Base-by-base conservation (phyloP, 306 rosid species). In the Gastrolobium bilobum region DNA sequence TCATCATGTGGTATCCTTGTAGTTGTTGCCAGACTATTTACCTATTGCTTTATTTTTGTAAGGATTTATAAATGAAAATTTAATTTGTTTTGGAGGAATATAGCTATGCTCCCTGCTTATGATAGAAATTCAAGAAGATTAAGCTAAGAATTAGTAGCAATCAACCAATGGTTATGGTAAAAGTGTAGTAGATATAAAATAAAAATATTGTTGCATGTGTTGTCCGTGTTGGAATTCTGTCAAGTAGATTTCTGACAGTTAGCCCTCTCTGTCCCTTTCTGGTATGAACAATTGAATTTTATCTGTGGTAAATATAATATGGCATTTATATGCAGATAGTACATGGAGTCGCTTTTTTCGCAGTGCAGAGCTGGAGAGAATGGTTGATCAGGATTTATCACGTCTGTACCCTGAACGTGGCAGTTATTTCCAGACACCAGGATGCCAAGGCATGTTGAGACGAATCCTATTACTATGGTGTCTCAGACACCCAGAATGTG, bases 301-400 rank as follows among this genome's bases (percentile, higher is more conserved):
- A 83, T 44, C 37, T 73, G 10, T 60, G 56, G 14, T 71, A 57
- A 68, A 53, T 76, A 30, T 75, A 34, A 76, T 47, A 68, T 86
- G 76, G 53, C 67, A 52, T 69, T 46, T 59, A 43, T 68, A 42
- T 84, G 86, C 92, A 96, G 99, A 96, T 83, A 96, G 99, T 88
- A 88, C 94, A 44, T 96, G 99, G 99, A 86, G 99, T 82, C 99
- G 94, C 44, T 93, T 96, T 88, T 96, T 96, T 59, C 94, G 97
- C 52, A 93, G 82, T 83, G 99, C 93, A 0, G 98, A 96, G 87
- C 87, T 96, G 82, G 98, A 93, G 89, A 93, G 89, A 86, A 90
- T 93, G 96, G 99, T 96, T 84, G 97, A 93, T 74, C 97, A 93
- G 84, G 99, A 96, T 85, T 89, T 96, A 59, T 91, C 99, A 33